These are phyloP conservation scores for Cydonia oblonga DNA, from an alignment of 331 rosid genomes.

Conservation along the genomic window DNA sequence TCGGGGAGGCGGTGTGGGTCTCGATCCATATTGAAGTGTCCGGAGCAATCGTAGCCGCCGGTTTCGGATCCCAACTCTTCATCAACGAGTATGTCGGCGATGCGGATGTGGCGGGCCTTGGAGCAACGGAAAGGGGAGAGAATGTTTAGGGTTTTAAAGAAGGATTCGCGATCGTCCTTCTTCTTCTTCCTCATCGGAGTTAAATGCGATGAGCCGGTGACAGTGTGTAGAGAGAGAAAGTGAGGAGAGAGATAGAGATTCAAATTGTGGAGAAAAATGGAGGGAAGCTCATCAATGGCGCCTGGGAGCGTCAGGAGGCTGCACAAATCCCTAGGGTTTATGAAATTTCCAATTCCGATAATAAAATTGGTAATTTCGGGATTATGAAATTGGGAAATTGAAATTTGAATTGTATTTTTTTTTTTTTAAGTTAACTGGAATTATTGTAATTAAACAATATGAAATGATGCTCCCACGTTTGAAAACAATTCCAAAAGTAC, in stretches of 20 bases:
- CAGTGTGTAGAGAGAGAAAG: background rate
- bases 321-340: slow-evolving; percentile 4
- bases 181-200: background rate
- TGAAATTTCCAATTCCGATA: background rate
- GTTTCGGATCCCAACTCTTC: slow-evolving; percentile 13
- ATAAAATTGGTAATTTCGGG: background rate
- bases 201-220: slow-evolving; percentile 15
- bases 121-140: background rate
- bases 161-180: slow-evolving; percentile 6
- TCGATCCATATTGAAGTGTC: slow-evolving; percentile 26
- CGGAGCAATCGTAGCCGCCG: slow-evolving; percentile 3
- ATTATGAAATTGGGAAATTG: background rate
- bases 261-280: slow-evolving; percentile 5
- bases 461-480: background rate
- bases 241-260: background rate
- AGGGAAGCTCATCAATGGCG: slow-evolving; percentile 17
- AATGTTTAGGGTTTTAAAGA: slow-evolving; percentile 24
- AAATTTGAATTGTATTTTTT: background rate
- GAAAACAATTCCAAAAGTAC: background rate
- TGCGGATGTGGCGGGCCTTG: slow-evolving; percentile 25
- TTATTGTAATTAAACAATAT: background rate
- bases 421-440: background rate
- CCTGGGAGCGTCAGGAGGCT: background rate
- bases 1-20: background rate
- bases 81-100: slow-evolving; percentile 43